Evolutionary conservation across 1,284 basidiomycete species (phyloP), one percentile per base, ranked within the genome.

Genomic region (Leccinum glutinopallens): DNA sequence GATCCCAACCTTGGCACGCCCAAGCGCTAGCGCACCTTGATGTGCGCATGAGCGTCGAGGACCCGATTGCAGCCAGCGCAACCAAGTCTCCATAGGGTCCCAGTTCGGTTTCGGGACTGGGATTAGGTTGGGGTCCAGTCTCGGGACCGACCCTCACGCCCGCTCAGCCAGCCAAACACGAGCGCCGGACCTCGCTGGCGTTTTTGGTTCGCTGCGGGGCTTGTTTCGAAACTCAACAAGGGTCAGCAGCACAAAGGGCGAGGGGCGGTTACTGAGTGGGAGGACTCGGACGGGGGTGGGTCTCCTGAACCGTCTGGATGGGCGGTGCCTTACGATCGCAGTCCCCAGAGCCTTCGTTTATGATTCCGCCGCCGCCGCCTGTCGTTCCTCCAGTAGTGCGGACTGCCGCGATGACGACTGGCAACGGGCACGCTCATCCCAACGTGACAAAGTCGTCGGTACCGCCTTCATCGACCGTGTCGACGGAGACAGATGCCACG

Each of bases 151-250:
- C 17, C 15, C 41, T n/a, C 17, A 43, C 41, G 17, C 41, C 41
- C 15, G 4, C 41, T n/a, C 41, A 9, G 17, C 41, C 15, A 35
- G 33, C 33, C 33, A 10, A 35, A 35, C 33, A 10, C 33, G 67
- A 73, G 41, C 69, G 68, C 2, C 63, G 61, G 1, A 55, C 66
- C 0, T 77, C 74, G n/a, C 61, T 66, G 33, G 64, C 69, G 2
- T 68, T 77, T 41, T 70, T 77, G 72, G 75, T 4, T 73, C 76
- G 2, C 56, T 77, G 6, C 66, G 67, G 0, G 75, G 72, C 58
- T 46, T 75, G 2, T 75, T 75, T 58, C 66, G 65, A 22, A 75
- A 32, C 32, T 8, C 32, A 32, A 32, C 32, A 32, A 32, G 32
- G 32, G 32, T 32, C 32, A 32, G 32, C 32, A 32, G 32, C 32